Evolutionary conservation across 352 stramenopile genomes (phyloP).

Genomic region (Phytopythium kandeliae): DNA sequence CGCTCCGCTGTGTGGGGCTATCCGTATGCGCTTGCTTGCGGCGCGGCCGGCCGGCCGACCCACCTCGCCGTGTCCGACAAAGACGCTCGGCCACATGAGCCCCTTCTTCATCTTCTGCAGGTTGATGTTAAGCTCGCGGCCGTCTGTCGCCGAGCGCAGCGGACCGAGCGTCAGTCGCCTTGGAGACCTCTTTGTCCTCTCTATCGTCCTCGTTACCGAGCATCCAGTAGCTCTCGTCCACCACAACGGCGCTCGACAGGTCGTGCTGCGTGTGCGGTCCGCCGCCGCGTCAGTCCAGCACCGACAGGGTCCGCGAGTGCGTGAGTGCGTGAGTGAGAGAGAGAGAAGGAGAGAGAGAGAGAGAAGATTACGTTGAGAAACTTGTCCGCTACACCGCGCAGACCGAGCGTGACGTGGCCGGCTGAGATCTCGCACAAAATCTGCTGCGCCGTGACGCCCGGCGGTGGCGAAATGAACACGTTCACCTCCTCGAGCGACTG

Average conservation of each 20-base stretch:
- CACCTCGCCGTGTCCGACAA: slow-evolving; percentile 83
- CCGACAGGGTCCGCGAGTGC: not conserved
- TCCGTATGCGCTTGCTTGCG: not conserved
- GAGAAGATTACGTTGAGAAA: slow-evolving; percentile 95
- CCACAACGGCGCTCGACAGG: slow-evolving; percentile 88
- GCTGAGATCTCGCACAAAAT: slow-evolving; percentile 89
- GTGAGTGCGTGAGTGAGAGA: not conserved
- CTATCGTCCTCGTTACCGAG: slow-evolving; percentile 45
- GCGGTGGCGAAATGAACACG: slow-evolving; percentile 92
- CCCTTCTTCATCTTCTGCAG: slow-evolving; percentile 96
- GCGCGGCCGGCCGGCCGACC: not conserved
- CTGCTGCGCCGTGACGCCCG: slow-evolving; percentile 68
- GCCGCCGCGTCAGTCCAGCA: not conserved
- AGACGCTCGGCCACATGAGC: slow-evolving; percentile 90
- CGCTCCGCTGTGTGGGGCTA: too few relatives aligned
- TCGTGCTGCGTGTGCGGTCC: slow-evolving; percentile 62
- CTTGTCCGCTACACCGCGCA: slow-evolving; percentile 83
- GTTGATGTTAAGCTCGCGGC: slow-evolving; percentile 88
- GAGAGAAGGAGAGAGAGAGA: too few relatives aligned
- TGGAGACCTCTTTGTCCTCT: too few relatives aligned
- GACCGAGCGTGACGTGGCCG: slow-evolving; percentile 85
- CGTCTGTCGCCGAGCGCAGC: too few relatives aligned
- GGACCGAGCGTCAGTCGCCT: not conserved
- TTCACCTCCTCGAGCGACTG: slow-evolving; percentile 94
- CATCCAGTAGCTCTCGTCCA: slow-evolving; percentile 95